Base-by-base conservation (phyloP, 169 alveolate species). In the Cryptosporidium ubiquitum region DNA sequence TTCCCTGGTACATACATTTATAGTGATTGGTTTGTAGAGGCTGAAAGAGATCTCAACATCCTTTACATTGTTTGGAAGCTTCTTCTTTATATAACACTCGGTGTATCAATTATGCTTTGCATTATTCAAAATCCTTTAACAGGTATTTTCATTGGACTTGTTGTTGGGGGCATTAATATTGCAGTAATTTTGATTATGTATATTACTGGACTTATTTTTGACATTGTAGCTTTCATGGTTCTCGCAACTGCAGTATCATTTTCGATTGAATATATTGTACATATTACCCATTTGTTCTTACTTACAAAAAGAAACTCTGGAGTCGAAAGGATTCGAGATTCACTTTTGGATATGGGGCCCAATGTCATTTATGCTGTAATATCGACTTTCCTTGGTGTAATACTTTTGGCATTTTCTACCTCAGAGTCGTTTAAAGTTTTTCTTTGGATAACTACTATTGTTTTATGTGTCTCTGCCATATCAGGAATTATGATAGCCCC, bases 261-360 rank as follows among this genome's bases (percentile, higher is more conserved):
- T 47, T 79, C 89, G n/a, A 79, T 79, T 18, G 89, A 79, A 64
- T 79, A 79, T 44, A 49, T 79, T 39, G 89, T 79, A 0, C 89
- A 79, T 16, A 79, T 79, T 14, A 79, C 89, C 6, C 89, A 79
- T 42, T 66, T 79, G 26, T 79, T 79, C 44, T n/a, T 79, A 29
- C 61, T 61, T 0, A 79, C 89, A 31, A 42, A 64, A 42, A 79
- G 89, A 61, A 37, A 61, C 55, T 61, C 64, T 20, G 89, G 89
- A 9, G 89, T 79, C 14, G 89, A 79, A 31, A 35, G 89, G 23
- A 64, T 79, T 40, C 51, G 75, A 23, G 89, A 79, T 79, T 79
- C 89, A 16, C 68, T 79, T 26, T 61, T 79, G 37, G 89, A 79
- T 61, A 79, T 79, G 89, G 89, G 89, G 12, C 89, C 89, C 10